A percentile compares a stretch with the other conserved stretches of the same genome.
These are phyloP conservation scores for Cladosporium halotolerans DNA, from an alignment of 2,329 filamentous ascomycete species.

Conservation along the genomic window DNA sequence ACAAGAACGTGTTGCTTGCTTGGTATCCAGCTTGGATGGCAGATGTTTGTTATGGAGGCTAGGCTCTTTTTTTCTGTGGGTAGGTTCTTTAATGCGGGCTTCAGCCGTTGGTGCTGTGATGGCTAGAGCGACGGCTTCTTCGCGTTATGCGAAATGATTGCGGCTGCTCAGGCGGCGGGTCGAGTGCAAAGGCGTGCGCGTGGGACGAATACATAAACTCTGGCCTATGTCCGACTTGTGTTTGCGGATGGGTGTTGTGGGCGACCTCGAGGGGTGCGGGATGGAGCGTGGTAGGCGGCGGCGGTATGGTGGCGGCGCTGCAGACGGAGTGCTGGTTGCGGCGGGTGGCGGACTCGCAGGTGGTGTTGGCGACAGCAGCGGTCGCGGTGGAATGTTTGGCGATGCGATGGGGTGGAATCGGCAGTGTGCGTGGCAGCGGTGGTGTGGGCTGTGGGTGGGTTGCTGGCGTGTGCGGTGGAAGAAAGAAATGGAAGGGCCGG, in stretches of 20 bases:
- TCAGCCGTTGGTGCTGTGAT: slow-evolving; percentile 89
- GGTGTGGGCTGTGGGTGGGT: background rate
- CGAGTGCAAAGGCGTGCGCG: slow-evolving; percentile 89
- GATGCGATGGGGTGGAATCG: background rate
- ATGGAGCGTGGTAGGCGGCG: background rate
- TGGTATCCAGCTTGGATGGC: slow-evolving; percentile 12
- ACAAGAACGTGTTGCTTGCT: background rate
- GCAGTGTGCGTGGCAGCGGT: background rate
- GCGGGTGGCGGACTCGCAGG: slow-evolving; percentile 10
- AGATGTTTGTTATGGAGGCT: slow-evolving; percentile 2
- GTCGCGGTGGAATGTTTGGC: slow-evolving; percentile 9
- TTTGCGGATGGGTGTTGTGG: slow-evolving; percentile 6
- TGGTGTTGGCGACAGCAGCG: slow-evolving; percentile 7
- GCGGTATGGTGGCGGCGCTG: background rate
- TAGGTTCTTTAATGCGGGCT: slow-evolving; percentile 1
- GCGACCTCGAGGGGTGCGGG: slow-evolving; percentile 17
- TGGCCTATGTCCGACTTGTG: slow-evolving; percentile 17
- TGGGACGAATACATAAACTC: slow-evolving; percentile 98
- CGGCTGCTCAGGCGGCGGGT: slow-evolving; percentile 91
- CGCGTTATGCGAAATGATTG: slow-evolving; percentile 83
- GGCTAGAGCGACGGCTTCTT: slow-evolving; percentile 77
- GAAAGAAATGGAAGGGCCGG: no score
- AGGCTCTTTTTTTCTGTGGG: background rate
- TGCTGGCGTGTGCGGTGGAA: no score
- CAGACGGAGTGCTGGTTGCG: slow-evolving; percentile 6